Evolutionary conservation across 2,329 filamentous ascomycete genomes (phyloP), one percentile per base, ranked within the genome.

Genomic region (Aspergillus sojae): DNA sequence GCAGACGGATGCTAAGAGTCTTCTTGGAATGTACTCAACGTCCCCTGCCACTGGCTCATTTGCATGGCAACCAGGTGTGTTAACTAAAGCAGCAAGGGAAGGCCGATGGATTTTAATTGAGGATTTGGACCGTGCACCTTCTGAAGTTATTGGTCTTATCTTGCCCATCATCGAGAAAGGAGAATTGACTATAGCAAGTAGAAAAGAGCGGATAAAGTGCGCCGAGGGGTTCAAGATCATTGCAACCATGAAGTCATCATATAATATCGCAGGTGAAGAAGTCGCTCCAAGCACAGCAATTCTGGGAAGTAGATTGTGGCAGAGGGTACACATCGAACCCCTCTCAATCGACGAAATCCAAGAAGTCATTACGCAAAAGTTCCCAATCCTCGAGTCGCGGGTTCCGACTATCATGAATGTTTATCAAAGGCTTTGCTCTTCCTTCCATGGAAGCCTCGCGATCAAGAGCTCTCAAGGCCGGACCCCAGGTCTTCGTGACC

Each of bases 51-150:
- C 93, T 1, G 94, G 94, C 1, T 94, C 92, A 11, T 99, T 99
- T 75, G 87, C 88, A 57, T 99, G 95, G 95, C 88, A 92, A 64
- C 88, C 95, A 3, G 95, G 95, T 79, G 92, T 98, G 23, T 82
- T 99, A 70, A 97, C 95, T 0, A 96, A 93, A 34, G 96, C 96
- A 41, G 93, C 98, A 3, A 90, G 87, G 73, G 94, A 99, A 81
- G 96, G 95, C 19, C 87, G 94, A 72, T 99, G 95, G 96, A 91
- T 99, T 7, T 84, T 99, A 68, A 96, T 99, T 63, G 96, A 99
- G 78, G 96, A 99, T 77, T 84, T 99, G 46, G 94, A 99, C 75
- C 89, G 94, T 66, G 95, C 95, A 12, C 95, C 96, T 5, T 94
- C 92, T 68, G 95, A 99, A 78, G 92, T 99, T 55, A 89, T 99